phyloP scores from a whole-genome alignment of 2,329 filamentous ascomycete species.

The Penicillium sp. region DNA sequence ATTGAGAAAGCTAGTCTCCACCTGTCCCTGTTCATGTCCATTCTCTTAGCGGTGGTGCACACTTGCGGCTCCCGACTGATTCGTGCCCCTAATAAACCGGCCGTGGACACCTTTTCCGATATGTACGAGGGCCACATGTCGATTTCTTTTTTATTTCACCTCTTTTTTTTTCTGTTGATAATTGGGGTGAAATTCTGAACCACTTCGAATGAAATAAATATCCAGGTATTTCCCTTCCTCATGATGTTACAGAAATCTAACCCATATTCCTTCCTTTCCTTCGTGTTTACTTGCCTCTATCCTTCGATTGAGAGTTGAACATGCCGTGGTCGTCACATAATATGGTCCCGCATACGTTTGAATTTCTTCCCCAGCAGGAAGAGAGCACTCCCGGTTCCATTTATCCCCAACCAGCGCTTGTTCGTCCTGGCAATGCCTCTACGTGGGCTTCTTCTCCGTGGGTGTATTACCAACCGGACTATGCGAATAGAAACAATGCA shows the following conservation, averaged over 20 bases:
- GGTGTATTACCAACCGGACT: background rate
- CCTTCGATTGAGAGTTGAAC: background rate
- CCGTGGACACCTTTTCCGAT: background rate
- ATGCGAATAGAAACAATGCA: background rate
- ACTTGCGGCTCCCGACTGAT: conserved; percentile 25
- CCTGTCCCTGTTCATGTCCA: conserved; percentile 28
- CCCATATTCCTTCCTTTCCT: background rate
- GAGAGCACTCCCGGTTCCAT: background rate
- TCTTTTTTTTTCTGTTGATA: background rate
- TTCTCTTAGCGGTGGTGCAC: conserved; percentile 26
- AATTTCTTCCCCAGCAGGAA: background rate
- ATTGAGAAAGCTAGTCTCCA: conserved; percentile 12
- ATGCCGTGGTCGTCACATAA: background rate
- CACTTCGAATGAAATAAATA: background rate
- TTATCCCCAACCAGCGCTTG: background rate
- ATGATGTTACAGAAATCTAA: background rate
- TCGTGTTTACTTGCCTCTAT: background rate
- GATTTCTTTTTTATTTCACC: background rate
- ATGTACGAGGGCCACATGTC: background rate
- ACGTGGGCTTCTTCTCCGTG: background rate
- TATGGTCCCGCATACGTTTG: background rate
- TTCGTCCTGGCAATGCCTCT: background rate
- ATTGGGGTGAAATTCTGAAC: background rate
- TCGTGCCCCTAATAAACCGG: conserved; percentile 5
- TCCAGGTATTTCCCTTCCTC: background rate